These are phyloP conservation scores for Mentha longifolia DNA, from an alignment of 257 asterid species.

Conservation along the genomic window DNA sequence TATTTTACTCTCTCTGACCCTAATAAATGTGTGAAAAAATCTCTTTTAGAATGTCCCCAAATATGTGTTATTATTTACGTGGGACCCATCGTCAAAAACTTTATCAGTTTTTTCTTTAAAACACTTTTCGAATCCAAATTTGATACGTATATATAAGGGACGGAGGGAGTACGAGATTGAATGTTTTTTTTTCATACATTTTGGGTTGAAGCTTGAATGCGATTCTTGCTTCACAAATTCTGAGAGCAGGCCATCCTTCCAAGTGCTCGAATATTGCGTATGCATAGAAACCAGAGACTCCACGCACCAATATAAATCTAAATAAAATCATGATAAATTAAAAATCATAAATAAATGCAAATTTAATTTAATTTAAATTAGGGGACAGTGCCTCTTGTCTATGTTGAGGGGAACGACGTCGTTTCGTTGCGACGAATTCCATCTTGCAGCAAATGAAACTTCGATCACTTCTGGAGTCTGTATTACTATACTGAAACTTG, in stretches of 20 bases:
- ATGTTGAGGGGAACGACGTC: neutral
- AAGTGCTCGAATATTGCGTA: slow-evolving; percentile 67
- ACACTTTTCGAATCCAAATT: too few relatives aligned
- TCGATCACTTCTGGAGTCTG: neutral
- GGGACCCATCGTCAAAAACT: too few relatives aligned
- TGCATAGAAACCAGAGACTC: slow-evolving; percentile 68
- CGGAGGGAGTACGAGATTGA: too few relatives aligned
- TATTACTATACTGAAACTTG: neutral
- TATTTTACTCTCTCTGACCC: too few relatives aligned
- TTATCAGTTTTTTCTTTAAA: too few relatives aligned
- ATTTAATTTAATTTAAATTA: neutral
- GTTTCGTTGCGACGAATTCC: neutral
- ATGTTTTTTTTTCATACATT: too few relatives aligned
- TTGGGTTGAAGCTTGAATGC: slow-evolving; percentile 62
- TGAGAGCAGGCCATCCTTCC: slow-evolving; percentile 81
- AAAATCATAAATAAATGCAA: too few relatives aligned
- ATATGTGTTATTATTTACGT: too few relatives aligned
- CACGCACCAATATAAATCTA: slow-evolving; percentile 65
- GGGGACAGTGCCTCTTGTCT: neutral
- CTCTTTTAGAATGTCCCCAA: too few relatives aligned
- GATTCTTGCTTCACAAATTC: slow-evolving; percentile 59
- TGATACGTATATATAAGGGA: too few relatives aligned
- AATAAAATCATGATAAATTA: neutral
- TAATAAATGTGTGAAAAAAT: too few relatives aligned
- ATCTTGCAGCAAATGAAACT: neutral